Conservation (phyloP, 805 yeast species). For the Ogataea paraovalis region DNA sequence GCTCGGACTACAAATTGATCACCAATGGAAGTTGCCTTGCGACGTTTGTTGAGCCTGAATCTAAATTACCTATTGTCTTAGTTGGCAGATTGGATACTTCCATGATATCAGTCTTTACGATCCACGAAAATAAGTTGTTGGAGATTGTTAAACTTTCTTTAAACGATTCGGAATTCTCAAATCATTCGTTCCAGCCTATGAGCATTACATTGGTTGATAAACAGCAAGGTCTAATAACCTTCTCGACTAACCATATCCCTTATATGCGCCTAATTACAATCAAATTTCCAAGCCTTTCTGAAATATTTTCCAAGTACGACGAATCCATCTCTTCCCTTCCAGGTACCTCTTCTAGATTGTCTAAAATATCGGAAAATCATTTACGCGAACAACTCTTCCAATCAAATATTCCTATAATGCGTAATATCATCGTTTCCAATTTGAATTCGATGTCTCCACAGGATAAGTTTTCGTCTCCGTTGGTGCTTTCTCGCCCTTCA, state of each 20-base stretch:
- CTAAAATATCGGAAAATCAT: constrained; percentile 3
- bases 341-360: constrained; percentile 4
- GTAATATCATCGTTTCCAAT: constrained; percentile 39
- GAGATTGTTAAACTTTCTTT: constrained; percentile 50
- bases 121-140: constrained; percentile 22
- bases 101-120: constrained; percentile 42
- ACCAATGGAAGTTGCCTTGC: constrained; percentile 53
- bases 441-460: constrained; percentile 57
- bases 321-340: constrained; percentile 6
- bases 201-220: constrained; percentile 29
- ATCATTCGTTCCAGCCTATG: constrained; percentile 60
- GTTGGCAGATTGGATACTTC: constrained; percentile 61
- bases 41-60: constrained; percentile 16
- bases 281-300: constrained; percentile 34
- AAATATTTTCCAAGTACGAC: constrained; percentile 11
- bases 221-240: constrained; percentile 37
- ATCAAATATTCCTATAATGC: constrained; percentile 24
- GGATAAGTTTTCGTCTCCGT: constrained; percentile 57
- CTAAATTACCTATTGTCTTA: constrained; percentile 37
- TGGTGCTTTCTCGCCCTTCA: constrained; percentile 29
- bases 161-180: constrained; percentile 70
- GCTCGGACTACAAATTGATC: constrained; percentile 34
- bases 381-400: constrained; percentile 19
- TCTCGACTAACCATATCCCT: constrained; percentile 78
- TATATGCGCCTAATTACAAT: constrained; percentile 64